These are phyloP conservation scores for Candida maltosa DNA, from an alignment of 805 yeast species.

Conservation along the genomic window DNA sequence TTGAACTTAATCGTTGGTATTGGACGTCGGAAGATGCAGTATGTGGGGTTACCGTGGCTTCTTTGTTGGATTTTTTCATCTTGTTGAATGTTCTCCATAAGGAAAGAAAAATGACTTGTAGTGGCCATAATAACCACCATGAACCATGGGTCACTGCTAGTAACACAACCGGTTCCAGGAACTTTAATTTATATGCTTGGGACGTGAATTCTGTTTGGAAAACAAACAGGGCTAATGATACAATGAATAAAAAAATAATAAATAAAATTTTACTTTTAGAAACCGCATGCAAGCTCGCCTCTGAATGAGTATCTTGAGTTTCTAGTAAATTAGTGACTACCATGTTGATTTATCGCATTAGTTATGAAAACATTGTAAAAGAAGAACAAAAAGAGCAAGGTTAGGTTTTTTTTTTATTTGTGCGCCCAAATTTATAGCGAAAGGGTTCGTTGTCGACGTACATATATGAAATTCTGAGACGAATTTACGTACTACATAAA, in stretches of 20 bases:
- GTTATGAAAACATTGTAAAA: no score
- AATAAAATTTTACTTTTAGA: conserved; percentile 37
- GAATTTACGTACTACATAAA: no score
- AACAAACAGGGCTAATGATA: conserved; percentile 57
- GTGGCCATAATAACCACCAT: conserved; percentile 73
- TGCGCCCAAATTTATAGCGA: no score
- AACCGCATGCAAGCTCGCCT: conserved; percentile 14
- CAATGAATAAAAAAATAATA: conserved; percentile 28
- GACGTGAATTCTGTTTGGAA: conserved; percentile 79
- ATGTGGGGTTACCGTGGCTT: background rate
- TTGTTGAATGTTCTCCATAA: conserved; percentile 9
- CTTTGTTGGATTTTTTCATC: background rate
- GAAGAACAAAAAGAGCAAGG: no score
- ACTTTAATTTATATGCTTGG: conserved; percentile 56
- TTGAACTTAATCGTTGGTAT: conserved; percentile 19
- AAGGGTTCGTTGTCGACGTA: no score
- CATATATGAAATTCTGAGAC: no score
- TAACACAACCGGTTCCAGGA: conserved; percentile 66
- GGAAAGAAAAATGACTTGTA: conserved; percentile 54
- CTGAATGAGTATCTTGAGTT: conserved; percentile 11
- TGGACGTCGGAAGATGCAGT: conserved; percentile 13
- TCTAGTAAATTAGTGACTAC: conserved; percentile 29
- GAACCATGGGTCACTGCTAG: conserved; percentile 72
- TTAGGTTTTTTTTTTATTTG: no score
- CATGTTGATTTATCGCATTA: conserved; percentile 19